Percentiles rank a stretch among this genome's conserved stretches.
These are phyloP conservation scores for Ormosia semicastrata DNA, from an alignment of 306 rosid species.

Conservation along the genomic window DNA sequence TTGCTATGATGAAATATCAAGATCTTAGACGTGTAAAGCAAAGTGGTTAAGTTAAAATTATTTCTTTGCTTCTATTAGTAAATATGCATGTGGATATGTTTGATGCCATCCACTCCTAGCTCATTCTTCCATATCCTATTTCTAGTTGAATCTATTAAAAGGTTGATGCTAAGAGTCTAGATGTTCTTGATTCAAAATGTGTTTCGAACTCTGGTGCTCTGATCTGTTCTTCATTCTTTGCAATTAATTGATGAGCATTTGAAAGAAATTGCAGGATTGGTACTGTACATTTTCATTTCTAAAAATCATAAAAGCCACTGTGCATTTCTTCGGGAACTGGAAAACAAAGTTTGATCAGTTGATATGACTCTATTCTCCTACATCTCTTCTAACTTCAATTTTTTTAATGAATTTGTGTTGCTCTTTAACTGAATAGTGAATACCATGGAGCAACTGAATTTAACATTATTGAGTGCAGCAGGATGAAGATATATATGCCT, in stretches of 20 bases:
- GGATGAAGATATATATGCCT: constrained; percentile 94
- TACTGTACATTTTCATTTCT: neutral
- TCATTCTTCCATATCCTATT: neutral
- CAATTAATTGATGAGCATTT: neutral
- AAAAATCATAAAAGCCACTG: neutral
- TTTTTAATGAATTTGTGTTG: neutral
- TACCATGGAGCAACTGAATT: neutral
- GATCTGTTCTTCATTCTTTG: neutral
- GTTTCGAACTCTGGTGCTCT: neutral
- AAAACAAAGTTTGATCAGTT: neutral
- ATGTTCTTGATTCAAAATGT: neutral
- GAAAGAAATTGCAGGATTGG: neutral
- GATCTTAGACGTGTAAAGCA: neutral
- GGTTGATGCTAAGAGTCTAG: neutral
- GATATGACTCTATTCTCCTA: neutral
- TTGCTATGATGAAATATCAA: neutral
- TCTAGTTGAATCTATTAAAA: neutral
- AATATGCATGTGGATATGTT: neutral
- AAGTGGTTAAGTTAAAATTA: neutral
- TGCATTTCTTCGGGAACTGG: neutral
- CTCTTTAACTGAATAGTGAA: neutral
- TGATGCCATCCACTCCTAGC: neutral
- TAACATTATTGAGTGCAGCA: constrained; percentile 35
- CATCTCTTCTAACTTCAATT: neutral
- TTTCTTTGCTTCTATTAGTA: neutral